Conservation (phyloP, 805 yeast genomes). For the Saccharomycopsis olivae region DNA sequence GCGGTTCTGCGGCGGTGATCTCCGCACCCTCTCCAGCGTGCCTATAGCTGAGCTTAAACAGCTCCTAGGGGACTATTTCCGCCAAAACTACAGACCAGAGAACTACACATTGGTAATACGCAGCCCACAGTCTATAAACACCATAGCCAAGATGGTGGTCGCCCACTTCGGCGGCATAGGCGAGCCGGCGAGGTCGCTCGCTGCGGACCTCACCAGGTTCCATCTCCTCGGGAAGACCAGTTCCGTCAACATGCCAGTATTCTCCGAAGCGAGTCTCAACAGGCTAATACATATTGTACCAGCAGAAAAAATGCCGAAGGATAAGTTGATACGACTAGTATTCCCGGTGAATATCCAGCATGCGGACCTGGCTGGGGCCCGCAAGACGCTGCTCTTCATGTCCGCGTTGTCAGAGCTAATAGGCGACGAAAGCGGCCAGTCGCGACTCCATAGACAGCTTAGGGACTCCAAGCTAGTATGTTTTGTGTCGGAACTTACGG, state of each 20-base stretch:
- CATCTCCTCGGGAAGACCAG: conserved; percentile 12
- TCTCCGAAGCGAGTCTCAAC: conserved; percentile 21
- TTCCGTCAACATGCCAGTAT: conserved; percentile 11
- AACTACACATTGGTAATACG: conserved; percentile 49
- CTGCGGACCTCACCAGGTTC: background rate
- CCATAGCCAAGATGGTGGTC: conserved; percentile 41
- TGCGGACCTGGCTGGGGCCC: too few species aligned
- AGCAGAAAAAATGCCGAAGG: background rate
- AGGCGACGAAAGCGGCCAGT: too few species aligned
- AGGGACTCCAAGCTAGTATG: conserved; percentile 24
- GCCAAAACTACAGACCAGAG: conserved; percentile 31
- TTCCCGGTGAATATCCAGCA: too few species aligned
- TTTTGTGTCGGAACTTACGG: too few species aligned
- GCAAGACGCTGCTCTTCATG: too few species aligned
- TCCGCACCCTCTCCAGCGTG: conserved; percentile 33
- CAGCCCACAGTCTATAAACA: conserved; percentile 57
- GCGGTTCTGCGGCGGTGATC: conserved; percentile 57
- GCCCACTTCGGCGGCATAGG: conserved; percentile 12
- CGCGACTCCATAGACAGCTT: background rate
- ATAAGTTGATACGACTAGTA: too few species aligned
- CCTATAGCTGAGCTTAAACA: conserved; percentile 28
- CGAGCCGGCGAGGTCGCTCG: background rate
- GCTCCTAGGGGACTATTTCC: conserved; percentile 30
- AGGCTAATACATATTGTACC: conserved; percentile 15
- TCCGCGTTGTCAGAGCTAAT: too few species aligned